Evolutionary conservation across 164 flowering plant species (phyloP).

Genomic region (Berberis thunbergii): DNA sequence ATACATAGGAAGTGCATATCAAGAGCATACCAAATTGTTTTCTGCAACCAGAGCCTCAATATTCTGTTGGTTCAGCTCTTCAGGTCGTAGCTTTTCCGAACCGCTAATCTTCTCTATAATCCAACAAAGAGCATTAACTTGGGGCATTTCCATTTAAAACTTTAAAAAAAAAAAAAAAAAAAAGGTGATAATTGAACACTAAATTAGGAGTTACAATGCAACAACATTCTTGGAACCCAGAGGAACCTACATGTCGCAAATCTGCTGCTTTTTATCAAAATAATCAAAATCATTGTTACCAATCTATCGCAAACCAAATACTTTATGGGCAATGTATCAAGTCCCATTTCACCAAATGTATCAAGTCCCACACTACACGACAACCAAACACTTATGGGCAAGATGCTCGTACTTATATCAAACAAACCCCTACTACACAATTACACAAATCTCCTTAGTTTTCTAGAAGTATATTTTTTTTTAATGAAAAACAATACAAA

Average conservation of each 20-base stretch:
- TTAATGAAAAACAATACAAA: too few species aligned
- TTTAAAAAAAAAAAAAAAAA: background rate
- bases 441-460: too few species aligned
- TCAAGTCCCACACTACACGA: too few species aligned
- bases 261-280: background rate
- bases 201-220: too few species aligned
- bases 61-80: slow-evolving; percentile 94
- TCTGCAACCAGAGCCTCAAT: slow-evolving; percentile 98
- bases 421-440: too few species aligned
- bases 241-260: too few species aligned
- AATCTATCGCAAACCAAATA: background rate
- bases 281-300: background rate
- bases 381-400: too few species aligned
- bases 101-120: slow-evolving; percentile 58
- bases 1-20: background rate
- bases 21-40: slow-evolving; percentile 63
- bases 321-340: too few species aligned
- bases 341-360: too few species aligned
- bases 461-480: too few species aligned
- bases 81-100: slow-evolving; percentile 87
- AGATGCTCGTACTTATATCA: too few species aligned
- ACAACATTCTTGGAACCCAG: too few species aligned
- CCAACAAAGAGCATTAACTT: background rate
- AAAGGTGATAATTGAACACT: background rate
- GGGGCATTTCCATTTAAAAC: background rate